Evolutionary conservation across 306 rosid species (phyloP).

Genomic region (Dicorynia guianensis): DNA sequence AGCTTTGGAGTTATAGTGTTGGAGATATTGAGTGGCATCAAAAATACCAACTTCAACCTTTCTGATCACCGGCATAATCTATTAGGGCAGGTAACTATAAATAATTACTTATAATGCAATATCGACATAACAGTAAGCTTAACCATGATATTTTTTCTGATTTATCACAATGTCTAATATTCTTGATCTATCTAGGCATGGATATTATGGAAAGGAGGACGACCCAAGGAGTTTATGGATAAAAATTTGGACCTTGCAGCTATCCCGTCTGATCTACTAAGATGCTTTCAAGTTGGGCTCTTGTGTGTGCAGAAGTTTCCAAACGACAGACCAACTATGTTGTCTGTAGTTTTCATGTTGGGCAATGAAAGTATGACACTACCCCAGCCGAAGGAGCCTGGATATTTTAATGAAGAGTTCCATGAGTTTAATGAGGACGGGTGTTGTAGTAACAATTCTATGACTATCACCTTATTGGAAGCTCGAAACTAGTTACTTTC

Average conservation of each 20-base stretch:
- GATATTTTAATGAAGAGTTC: neutral
- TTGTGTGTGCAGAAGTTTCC: conserved; percentile 52
- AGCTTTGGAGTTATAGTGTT: conserved; percentile 43
- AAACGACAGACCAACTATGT: conserved; percentile 55
- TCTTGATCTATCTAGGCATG: conserved; percentile 35
- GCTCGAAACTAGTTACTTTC: neutral
- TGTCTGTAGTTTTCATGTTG: conserved; percentile 51
- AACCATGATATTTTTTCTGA: too few relatives aligned
- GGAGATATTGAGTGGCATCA: conserved; percentile 46
- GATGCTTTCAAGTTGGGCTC: conserved; percentile 58
- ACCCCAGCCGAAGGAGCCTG: conserved; percentile 34
- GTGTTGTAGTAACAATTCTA: neutral
- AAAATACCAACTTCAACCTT: conserved; percentile 29
- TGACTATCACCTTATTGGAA: neutral
- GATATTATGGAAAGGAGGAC: conserved; percentile 41
- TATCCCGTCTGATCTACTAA: conserved; percentile 37
- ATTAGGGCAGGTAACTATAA: conserved; percentile 40
- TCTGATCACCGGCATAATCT: conserved; percentile 29
- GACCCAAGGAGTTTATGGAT: conserved; percentile 41
- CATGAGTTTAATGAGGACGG: neutral
- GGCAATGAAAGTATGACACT: conserved; percentile 37
- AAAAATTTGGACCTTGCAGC: neutral
- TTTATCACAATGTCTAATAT: too few relatives aligned
- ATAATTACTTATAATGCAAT: neutral
- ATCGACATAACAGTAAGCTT: neutral